Conservation (phyloP, 2,329 filamentous ascomycete species). For the Trichoderma cornu-damae region DNA sequence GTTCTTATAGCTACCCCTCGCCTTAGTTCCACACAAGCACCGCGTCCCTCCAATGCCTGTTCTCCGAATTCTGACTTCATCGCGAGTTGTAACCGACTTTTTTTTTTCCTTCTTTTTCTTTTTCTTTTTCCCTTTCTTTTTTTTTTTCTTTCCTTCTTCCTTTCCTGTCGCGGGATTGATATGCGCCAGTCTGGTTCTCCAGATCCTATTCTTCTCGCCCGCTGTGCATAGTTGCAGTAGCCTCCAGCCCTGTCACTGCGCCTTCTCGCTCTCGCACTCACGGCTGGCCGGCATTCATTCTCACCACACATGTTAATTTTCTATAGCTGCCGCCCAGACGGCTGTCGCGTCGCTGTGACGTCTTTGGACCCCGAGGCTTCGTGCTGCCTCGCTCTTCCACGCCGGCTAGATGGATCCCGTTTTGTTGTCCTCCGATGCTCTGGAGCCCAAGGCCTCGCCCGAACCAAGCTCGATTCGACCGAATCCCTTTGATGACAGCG, state of each 20-base stretch:
- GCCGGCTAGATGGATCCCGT: conserved; percentile 51
- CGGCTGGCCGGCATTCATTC: conserved; percentile 17
- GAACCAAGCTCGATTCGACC: conserved; percentile 59
- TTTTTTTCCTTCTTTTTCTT: too few species aligned
- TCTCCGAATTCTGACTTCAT: conserved; percentile 23
- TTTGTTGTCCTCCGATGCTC: conserved; percentile 45
- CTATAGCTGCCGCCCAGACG: conserved; percentile 49
- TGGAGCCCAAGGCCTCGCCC: conserved; percentile 56
- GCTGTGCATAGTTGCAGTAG: conserved; percentile 5
- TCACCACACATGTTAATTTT: conserved; percentile 54
- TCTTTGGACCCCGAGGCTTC: conserved; percentile 44
- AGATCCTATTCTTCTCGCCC: background rate
- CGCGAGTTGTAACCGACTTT: conserved; percentile 2
- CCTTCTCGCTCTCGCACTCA: background rate
- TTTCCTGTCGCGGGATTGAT: background rate
- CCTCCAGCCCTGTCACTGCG: background rate
- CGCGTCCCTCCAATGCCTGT: conserved; percentile 32
- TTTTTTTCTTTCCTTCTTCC: too few species aligned
- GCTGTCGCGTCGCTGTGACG: conserved; percentile 49
- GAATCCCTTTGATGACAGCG: conserved; percentile 59
- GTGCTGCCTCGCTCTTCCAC: conserved; percentile 33
- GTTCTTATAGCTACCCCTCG: conserved; percentile 22
- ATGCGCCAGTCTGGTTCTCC: background rate
- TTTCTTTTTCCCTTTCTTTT: too few species aligned
- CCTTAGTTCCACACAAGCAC: conserved; percentile 36